phyloP scores from a whole-genome alignment of 805 yeast genomes.

The Candida manassasensis region DNA sequence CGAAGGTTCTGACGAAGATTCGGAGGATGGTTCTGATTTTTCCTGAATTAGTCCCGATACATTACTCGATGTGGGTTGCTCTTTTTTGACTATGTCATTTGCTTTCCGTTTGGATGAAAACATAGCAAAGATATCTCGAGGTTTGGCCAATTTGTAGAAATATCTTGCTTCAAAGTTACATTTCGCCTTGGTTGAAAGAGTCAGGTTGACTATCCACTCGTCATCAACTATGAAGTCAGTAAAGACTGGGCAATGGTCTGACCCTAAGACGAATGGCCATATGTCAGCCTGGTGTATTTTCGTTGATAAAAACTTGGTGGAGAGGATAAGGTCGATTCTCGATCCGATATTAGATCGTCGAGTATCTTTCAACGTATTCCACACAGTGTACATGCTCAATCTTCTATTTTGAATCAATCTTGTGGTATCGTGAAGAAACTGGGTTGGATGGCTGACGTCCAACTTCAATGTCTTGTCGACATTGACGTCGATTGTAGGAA shows the following conservation, averaged over 20 bases:
- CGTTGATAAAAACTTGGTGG: constrained; percentile 29
- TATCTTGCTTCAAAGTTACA: constrained; percentile 48
- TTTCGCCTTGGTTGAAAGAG: constrained; percentile 4
- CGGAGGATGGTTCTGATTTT: too few species aligned
- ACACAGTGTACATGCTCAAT: constrained; percentile 75
- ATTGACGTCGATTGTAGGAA: constrained; percentile 13
- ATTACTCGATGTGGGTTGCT: too few species aligned
- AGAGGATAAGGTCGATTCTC: constrained; percentile 72
- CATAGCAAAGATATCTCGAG: constrained; percentile 30
- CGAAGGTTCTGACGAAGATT: too few species aligned
- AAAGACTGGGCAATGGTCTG: constrained; percentile 92
- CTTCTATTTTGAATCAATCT: constrained; percentile 54
- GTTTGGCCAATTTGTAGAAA: constrained; percentile 37
- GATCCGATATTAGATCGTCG: constrained; percentile 85
- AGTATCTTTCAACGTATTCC: constrained; percentile 78
- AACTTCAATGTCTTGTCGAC: background rate
- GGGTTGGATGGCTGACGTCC: constrained; percentile 6
- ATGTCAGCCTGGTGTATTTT: constrained; percentile 44
- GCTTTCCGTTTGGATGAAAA: constrained; percentile 13
- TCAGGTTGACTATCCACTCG: background rate
- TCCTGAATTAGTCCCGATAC: too few species aligned
- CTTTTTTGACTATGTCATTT: too few species aligned
- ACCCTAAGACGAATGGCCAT: constrained; percentile 71
- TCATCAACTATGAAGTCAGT: constrained; percentile 49
- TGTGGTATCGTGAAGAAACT: constrained; percentile 52